Percentiles rank a stretch among this genome's conserved stretches.
phyloP scores from a whole-genome alignment of 352 stramenopile genomes.

The Pythium rhizo-oryzae region DNA sequence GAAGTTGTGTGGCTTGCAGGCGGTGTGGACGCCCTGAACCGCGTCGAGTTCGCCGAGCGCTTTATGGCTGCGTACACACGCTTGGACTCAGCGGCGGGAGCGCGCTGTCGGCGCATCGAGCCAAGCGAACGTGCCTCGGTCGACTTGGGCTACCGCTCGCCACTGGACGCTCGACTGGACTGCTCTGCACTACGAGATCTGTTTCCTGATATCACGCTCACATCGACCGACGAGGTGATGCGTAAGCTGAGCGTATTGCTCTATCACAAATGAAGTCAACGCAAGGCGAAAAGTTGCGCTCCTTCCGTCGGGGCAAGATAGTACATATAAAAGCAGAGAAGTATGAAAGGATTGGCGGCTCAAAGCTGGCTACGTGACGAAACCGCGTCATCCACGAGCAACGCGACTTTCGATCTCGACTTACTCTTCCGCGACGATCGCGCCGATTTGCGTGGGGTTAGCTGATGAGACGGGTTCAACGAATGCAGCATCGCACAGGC shows the following conservation, averaged over 20 bases:
- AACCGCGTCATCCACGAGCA: neutral
- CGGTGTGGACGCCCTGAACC: constrained; percentile 47
- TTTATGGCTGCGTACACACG: constrained; percentile 33
- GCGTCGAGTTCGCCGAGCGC: constrained; percentile 43
- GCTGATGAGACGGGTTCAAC: constrained; percentile 13
- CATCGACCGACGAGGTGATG: constrained; percentile 15
- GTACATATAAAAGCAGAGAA: neutral
- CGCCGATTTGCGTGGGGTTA: constrained; percentile 21
- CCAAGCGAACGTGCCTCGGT: constrained; percentile 32
- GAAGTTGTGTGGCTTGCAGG: constrained; percentile 24
- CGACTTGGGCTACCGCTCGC: constrained; percentile 51
- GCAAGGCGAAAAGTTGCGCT: neutral
- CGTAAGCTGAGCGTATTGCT: constrained; percentile 1
- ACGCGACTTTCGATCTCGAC: neutral
- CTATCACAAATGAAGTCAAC: neutral
- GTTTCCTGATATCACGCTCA: constrained; percentile 30
- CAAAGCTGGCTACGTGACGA: neutral
- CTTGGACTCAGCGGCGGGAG: neutral
- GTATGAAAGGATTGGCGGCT: neutral
- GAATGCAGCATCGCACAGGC: constrained; percentile 55
- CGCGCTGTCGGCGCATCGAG: constrained; percentile 28
- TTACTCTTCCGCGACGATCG: constrained; percentile 25
- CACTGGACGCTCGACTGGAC: constrained; percentile 48
- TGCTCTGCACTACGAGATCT: constrained; percentile 29
- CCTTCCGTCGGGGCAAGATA: constrained; percentile 7